phyloP scores from a whole-genome alignment of 1,284 basidiomycete genomes.

The Trichosporon coremiiforme region DNA sequence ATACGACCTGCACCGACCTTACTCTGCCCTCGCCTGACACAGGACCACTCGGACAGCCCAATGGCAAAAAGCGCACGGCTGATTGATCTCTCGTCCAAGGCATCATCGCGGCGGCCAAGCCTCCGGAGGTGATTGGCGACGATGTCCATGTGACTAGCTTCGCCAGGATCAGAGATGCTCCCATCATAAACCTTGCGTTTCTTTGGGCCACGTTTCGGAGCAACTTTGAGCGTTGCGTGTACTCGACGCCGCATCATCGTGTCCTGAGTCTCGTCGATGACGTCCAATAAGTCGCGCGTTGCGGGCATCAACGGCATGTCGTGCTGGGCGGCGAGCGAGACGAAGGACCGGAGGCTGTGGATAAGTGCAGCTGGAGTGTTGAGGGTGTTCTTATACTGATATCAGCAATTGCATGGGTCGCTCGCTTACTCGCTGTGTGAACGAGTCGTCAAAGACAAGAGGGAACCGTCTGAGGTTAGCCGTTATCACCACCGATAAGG shows the following conservation, averaged over 20 bases:
- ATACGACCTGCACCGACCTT: neutral
- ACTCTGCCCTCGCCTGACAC: conserved; percentile 2
- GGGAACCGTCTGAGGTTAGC: conserved; percentile 39
- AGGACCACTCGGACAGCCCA: neutral
- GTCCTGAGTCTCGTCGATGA: conserved; percentile 16
- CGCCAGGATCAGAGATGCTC: neutral
- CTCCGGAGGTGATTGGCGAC: neutral
- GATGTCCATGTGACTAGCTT: neutral
- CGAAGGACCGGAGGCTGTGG: conserved; percentile 30
- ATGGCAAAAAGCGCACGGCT: neutral
- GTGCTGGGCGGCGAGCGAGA: conserved; percentile 26
- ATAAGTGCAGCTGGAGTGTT: conserved; percentile 21
- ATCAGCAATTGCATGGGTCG: neutral
- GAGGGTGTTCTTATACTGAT: conserved; percentile 26
- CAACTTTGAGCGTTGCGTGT: neutral
- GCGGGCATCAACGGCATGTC: conserved; percentile 17
- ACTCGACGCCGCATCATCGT: conserved; percentile 6
- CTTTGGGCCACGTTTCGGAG: neutral
- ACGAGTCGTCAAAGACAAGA: conserved; percentile 34
- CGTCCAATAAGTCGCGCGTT: conserved; percentile 11
- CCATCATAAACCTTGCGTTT: neutral
- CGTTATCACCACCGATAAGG: neutral
- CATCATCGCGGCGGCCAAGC: neutral
- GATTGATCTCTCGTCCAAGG: neutral
- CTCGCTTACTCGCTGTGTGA: neutral